These are phyloP conservation scores for Phytopythium montanum DNA, from an alignment of 352 stramenopile genomes.

Conservation along the genomic window DNA sequence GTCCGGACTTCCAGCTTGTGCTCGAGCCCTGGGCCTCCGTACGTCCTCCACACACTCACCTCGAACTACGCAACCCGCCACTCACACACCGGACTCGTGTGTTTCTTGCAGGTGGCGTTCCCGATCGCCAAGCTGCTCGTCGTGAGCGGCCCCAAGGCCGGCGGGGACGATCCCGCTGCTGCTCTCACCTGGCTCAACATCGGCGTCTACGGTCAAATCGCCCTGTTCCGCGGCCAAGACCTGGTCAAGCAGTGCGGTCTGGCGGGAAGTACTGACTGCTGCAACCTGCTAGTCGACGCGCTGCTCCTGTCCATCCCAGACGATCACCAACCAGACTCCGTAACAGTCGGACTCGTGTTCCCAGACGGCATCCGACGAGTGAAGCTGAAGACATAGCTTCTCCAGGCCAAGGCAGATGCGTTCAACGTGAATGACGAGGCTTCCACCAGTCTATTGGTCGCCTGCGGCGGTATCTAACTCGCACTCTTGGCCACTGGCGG, in stretches of 20 bases:
- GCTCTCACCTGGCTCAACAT: constrained; percentile 32
- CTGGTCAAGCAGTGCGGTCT: constrained; percentile 21
- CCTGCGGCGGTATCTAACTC: not conserved
- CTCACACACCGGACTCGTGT: not conserved
- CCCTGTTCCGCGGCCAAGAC: constrained; percentile 32
- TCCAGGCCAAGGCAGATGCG: no score
- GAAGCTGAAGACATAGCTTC: not conserved
- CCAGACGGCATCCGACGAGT: not conserved
- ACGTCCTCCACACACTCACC: not conserved
- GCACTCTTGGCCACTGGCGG: not conserved
- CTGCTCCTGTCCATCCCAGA: not conserved
- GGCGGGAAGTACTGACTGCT: not conserved
- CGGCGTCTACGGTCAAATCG: constrained; percentile 31
- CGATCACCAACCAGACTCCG: not conserved
- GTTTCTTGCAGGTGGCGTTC: constrained; percentile 25
- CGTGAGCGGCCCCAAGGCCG: constrained; percentile 12
- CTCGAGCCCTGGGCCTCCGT: constrained; percentile 31
- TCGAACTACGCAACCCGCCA: no score
- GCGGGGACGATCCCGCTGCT: not conserved
- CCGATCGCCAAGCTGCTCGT: constrained; percentile 35
- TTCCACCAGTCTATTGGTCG: not conserved
- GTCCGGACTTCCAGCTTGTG: constrained; percentile 23
- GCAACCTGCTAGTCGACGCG: constrained; percentile 24
- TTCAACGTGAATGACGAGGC: not conserved
- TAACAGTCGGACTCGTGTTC: constrained; percentile 4